Evolutionary conservation across 2,329 filamentous ascomycete species (phyloP).

Genomic region (Trichoderma cornu-damae): DNA sequence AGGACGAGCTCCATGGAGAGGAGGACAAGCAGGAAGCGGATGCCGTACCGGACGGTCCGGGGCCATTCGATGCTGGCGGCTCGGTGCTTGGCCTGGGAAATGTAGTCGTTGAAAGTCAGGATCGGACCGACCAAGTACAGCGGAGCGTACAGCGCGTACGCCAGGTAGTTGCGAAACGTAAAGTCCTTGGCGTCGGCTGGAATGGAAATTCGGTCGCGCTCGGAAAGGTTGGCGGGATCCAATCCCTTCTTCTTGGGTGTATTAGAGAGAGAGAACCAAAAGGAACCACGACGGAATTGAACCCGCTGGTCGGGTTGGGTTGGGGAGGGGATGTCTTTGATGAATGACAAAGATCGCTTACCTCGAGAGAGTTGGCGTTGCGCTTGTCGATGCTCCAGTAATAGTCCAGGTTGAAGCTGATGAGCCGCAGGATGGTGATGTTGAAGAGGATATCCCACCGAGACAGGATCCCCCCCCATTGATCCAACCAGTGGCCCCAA

Average conservation of each 20-base stretch:
- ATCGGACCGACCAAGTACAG: conserved; percentile 92
- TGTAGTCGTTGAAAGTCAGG: conserved; percentile 96
- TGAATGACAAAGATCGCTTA: conserved; percentile 47
- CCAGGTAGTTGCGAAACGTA: conserved; percentile 79
- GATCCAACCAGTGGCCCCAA: conserved; percentile 70
- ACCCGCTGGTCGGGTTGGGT: too few species aligned
- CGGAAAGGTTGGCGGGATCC: conserved; percentile 79
- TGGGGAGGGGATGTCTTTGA: not conserved
- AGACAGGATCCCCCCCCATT: conserved; percentile 73
- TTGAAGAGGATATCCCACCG: conserved; percentile 99
- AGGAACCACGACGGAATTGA: not conserved
- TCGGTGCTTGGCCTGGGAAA: conserved; percentile 74
- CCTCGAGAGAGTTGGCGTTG: conserved; percentile 68
- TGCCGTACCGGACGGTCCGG: conserved; percentile 73
- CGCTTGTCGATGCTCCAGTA: conserved; percentile 78
- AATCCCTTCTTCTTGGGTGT: conserved; percentile 91
- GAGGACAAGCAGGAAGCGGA: conserved; percentile 75
- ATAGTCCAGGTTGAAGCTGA: conserved; percentile 96
- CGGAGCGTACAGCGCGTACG: conserved; percentile 85
- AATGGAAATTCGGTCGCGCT: conserved; percentile 76
- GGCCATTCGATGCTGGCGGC: conserved; percentile 62
- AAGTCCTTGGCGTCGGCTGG: conserved; percentile 69
- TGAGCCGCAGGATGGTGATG: conserved; percentile 81
- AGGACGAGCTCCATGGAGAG: conserved; percentile 87
- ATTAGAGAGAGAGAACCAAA: conserved; percentile 60